Evolutionary conservation across 2,329 filamentous ascomycete genomes (phyloP).

Genomic region (Fusarium humuli): DNA sequence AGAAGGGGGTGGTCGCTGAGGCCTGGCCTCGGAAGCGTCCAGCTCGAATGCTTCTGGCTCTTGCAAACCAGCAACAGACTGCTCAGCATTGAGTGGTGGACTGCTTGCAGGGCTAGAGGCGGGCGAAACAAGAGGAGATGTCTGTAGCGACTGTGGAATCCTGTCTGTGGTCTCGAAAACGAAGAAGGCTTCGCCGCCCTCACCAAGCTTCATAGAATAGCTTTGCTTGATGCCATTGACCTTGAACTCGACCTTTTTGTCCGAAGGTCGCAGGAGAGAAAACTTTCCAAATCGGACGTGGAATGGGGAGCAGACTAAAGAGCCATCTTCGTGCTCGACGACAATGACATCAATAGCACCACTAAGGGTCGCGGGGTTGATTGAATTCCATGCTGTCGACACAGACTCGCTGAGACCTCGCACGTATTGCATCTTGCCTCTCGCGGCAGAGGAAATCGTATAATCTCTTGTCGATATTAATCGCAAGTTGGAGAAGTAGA

Average conservation of each 20-base stretch:
- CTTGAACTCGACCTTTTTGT: constrained; percentile 98
- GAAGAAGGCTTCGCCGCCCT: constrained; percentile 98
- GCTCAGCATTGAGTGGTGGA: constrained; percentile 69
- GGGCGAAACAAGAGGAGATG: constrained; percentile 91
- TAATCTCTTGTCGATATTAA: background rate
- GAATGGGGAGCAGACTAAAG: constrained; percentile 91
- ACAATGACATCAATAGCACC: constrained; percentile 99
- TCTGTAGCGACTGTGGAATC: constrained; percentile 94
- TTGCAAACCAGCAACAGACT: constrained; percentile 58
- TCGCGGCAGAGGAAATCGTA: constrained; percentile 19
- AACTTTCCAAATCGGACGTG: constrained; percentile 99
- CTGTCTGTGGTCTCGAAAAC: constrained; percentile 94
- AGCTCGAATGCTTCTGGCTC: constrained; percentile 79
- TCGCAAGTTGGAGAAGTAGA: constrained; percentile 11
- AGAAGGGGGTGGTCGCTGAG: constrained; percentile 59
- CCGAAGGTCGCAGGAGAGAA: constrained; percentile 90
- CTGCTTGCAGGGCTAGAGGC: constrained; percentile 88
- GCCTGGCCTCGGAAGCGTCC: constrained; percentile 57
- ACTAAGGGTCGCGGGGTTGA: constrained; percentile 96
- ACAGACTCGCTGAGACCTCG: constrained; percentile 94
- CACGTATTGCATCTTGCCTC: constrained; percentile 89
- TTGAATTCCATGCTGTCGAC: constrained; percentile 99
- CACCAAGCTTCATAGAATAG: constrained; percentile 98
- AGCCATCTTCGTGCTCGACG: constrained; percentile 93
- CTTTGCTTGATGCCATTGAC: constrained; percentile 94